Conservation (phyloP, 2,329 filamentous ascomycete species). For the Cyanodermella asteris region DNA sequence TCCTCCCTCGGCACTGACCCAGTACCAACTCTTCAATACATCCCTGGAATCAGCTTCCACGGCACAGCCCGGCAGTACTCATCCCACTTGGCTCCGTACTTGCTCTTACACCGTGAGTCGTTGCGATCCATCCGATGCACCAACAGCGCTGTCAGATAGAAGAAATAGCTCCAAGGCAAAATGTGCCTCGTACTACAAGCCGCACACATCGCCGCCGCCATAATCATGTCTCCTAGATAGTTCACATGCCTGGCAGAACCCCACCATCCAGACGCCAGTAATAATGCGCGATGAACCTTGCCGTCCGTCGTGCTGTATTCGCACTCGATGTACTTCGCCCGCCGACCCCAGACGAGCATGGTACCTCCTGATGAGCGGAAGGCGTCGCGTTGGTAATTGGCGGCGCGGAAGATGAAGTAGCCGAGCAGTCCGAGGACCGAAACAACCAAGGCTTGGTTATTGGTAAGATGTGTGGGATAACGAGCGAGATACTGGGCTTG, state of each 20-base stretch:
- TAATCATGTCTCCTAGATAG: conserved; percentile 86
- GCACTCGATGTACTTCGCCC: conserved; percentile 18
- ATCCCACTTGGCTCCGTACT: conserved; percentile 87
- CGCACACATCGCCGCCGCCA: conserved; percentile 75
- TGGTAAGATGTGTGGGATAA: conserved; percentile 17
- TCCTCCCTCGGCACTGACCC: not conserved
- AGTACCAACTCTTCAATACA: conserved; percentile 38
- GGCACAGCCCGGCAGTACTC: conserved; percentile 65
- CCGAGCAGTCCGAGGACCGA: conserved; percentile 16
- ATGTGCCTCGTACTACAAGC: conserved; percentile 68
- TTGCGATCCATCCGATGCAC: conserved; percentile 73
- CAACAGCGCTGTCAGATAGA: conserved; percentile 75
- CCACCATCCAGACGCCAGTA: conserved; percentile 48
- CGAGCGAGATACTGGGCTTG: conserved; percentile 25
- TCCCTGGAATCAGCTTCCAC: conserved; percentile 61
- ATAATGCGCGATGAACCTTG: conserved; percentile 16
- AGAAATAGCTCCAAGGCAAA: conserved; percentile 48
- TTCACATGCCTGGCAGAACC: conserved; percentile 82
- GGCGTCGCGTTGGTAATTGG: conserved; percentile 24
- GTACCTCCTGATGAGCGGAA: conserved; percentile 18
- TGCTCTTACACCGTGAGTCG: conserved; percentile 72
- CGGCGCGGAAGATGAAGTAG: conserved; percentile 23
- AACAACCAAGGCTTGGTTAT: conserved; percentile 10
- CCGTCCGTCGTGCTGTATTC: conserved; percentile 22
- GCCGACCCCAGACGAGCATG: conserved; percentile 22